Evolutionary conservation across 2,329 filamentous ascomycete species (phyloP).

Genomic region (Aspergillus neotritici): DNA sequence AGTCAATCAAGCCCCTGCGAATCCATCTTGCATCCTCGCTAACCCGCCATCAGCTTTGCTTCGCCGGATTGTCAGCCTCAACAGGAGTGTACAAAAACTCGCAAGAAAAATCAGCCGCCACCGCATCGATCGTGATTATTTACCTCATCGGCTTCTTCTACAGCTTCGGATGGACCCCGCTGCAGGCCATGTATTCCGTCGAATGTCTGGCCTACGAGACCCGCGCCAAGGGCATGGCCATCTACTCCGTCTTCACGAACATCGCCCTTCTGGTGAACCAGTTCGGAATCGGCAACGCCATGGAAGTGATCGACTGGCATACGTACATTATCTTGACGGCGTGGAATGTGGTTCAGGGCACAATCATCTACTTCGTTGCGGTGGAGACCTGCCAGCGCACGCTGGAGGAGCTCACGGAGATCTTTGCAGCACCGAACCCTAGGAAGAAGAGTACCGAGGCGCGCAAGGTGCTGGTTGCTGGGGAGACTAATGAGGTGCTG

Average conservation of each 20-base stretch:
- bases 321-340: constrained; percentile 48
- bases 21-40: too few relatives aligned
- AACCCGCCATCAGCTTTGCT: constrained; percentile 33
- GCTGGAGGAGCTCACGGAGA: constrained; percentile 29
- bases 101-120: constrained; percentile 23
- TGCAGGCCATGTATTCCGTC: constrained; percentile 48
- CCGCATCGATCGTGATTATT: constrained; percentile 34
- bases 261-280: constrained; percentile 45
- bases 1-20: constrained; percentile 28
- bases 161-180: constrained; percentile 44
- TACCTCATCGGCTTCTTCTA: constrained; percentile 54
- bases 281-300: constrained; percentile 44
- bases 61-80: constrained; percentile 29
- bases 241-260: constrained; percentile 43
- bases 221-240: constrained; percentile 53
- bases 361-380: constrained; percentile 27
- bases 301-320: constrained; percentile 49
- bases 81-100: constrained; percentile 15
- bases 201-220: constrained; percentile 52
- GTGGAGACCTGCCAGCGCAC: constrained; percentile 30
- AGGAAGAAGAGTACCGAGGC: constrained; percentile 17
- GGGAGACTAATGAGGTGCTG: too few relatives aligned
- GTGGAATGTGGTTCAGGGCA: constrained; percentile 25
- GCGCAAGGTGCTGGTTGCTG: too few relatives aligned
- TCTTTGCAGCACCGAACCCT: constrained; percentile 36